A percentile compares a stretch with the other conserved stretches of the same genome.
phyloP scores from a whole-genome alignment of 2,329 filamentous ascomycete species.

The Botrytis fabae region DNA sequence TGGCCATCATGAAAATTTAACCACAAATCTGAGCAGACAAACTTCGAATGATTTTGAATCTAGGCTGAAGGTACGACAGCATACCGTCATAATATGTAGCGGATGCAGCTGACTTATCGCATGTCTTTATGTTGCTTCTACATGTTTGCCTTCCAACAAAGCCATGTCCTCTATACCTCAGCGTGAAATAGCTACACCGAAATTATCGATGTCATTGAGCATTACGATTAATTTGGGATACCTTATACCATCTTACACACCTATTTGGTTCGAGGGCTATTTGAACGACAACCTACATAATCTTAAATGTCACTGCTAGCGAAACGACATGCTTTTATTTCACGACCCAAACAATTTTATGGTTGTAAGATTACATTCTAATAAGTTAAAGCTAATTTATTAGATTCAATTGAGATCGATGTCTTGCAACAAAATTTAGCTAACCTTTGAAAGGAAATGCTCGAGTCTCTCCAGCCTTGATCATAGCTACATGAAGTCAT shows the following conservation, averaged over 20 bases:
- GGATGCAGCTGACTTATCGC: neutral
- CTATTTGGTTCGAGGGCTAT: neutral
- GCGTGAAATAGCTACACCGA: neutral
- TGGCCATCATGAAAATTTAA: neutral
- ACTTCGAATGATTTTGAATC: neutral
- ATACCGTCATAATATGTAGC: neutral
- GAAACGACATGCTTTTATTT: neutral
- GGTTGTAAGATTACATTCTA: neutral
- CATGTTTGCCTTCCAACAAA: neutral
- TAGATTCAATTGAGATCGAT: neutral
- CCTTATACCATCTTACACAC: too few species aligned
- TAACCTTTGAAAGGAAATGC: neutral
- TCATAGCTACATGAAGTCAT: neutral
- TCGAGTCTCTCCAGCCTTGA: neutral
- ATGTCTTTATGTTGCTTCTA: neutral
- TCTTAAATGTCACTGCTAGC: neutral
- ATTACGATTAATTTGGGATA: neutral
- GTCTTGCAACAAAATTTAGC: neutral
- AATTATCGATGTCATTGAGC: neutral
- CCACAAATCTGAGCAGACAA: neutral
- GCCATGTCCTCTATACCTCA: neutral
- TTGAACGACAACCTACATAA: neutral
- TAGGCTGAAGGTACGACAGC: neutral
- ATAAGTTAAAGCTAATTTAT: neutral
- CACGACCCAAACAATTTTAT: neutral